phyloP scores from a whole-genome alignment of 2,329 filamentous ascomycete genomes.

The Aspergillus pseudoterreus region DNA sequence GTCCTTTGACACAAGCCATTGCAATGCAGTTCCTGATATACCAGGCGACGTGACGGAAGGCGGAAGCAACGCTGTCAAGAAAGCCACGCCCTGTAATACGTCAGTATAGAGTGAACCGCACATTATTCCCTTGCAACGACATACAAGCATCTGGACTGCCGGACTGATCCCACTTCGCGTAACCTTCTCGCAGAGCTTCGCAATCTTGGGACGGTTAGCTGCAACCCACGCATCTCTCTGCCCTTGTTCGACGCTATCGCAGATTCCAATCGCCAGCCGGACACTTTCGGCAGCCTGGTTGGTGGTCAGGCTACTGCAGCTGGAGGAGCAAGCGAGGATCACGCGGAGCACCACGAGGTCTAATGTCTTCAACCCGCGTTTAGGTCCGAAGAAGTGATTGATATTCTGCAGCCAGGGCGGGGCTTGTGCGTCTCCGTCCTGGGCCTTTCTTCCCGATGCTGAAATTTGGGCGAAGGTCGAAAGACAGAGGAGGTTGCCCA shows the following conservation, averaged over 20 bases:
- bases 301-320: conserved; percentile 23
- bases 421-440: conserved; percentile 14
- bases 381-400: conserved; percentile 37
- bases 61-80: conserved; percentile 27
- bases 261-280: conserved; percentile 33
- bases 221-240: conserved; percentile 34
- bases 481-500: conserved; percentile 41
- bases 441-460: conserved; percentile 11
- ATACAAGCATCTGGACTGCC: conserved; percentile 34
- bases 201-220: conserved; percentile 30
- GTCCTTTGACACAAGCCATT: conserved; percentile 23
- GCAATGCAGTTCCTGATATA: conserved; percentile 21
- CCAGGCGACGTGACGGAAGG: conserved; percentile 21
- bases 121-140: not conserved
- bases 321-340: conserved; percentile 39
- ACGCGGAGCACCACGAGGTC: conserved; percentile 40
- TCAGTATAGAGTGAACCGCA: not conserved
- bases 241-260: conserved; percentile 28
- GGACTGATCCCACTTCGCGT: conserved; percentile 23
- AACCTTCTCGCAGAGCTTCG: conserved; percentile 38
- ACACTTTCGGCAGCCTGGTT: conserved; percentile 33
- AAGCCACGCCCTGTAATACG: conserved; percentile 25
- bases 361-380: conserved; percentile 37
- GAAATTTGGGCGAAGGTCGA: conserved; percentile 37
- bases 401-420: conserved; percentile 34